Conservation (phyloP, 2,329 filamentous ascomycete species). For the Aspergillus luchuensis region DNA sequence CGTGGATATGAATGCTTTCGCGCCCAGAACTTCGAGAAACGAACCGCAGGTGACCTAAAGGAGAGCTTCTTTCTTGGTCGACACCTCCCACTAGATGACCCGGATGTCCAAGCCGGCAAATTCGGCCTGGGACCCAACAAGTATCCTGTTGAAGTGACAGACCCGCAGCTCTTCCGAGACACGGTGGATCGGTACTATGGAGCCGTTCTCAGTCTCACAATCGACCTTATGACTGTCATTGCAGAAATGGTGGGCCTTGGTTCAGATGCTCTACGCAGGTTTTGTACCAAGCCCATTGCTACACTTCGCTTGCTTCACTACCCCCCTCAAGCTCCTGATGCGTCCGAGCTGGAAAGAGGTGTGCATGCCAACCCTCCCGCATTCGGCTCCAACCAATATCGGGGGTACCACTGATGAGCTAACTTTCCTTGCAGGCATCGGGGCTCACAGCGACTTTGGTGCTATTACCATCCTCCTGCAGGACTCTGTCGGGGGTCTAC, state of each 20-base stretch:
- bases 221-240: slow-evolving; percentile 21
- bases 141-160: slow-evolving; percentile 10
- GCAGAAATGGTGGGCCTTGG: slow-evolving; percentile 21
- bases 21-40: slow-evolving; percentile 29
- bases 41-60: slow-evolving; percentile 30
- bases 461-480: slow-evolving; percentile 60
- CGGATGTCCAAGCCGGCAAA: slow-evolving; percentile 19
- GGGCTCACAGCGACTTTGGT: slow-evolving; percentile 60
- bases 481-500: slow-evolving; percentile 53
- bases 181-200: slow-evolving; percentile 15
- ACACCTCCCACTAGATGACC: slow-evolving; percentile 22
- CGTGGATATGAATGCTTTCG: slow-evolving; percentile 32
- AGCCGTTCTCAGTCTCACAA: slow-evolving; percentile 18
- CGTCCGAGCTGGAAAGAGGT: slow-evolving; percentile 24
- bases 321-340: slow-evolving; percentile 25
- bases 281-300: slow-evolving; percentile 28
- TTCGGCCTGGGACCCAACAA: slow-evolving; percentile 30
- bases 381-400: not conserved
- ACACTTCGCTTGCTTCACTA: slow-evolving; percentile 30
- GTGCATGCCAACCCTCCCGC: not conserved
- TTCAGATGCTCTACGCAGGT: slow-evolving; percentile 20
- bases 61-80: slow-evolving; percentile 33
- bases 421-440: slow-evolving; percentile 31
- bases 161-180: slow-evolving; percentile 11
- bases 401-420: no score